Evolutionary conservation across 306 rosid genomes (phyloP), one percentile per base, ranked within the genome.

Genomic region (Mimosa bimucronata): DNA sequence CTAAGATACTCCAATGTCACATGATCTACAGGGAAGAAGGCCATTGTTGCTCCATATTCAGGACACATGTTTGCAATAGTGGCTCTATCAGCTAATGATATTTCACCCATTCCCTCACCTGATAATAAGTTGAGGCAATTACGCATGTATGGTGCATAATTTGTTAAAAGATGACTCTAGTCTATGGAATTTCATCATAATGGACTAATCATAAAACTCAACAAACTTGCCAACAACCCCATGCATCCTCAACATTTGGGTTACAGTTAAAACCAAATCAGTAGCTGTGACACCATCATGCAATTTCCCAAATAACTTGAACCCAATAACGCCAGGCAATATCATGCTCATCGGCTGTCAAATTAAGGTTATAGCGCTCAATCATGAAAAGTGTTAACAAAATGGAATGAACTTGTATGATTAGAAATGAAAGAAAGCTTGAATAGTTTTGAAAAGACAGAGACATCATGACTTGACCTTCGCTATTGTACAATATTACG

Each of bases 41-140:
- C 98, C 98, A 94, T 94, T 45, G 98, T 92, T 75, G 97, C 98
- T 83, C 98, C 97, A 89, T 94, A 94, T 69, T 94, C 98, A 3
- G 97, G 98, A 82, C 97, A 90, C 98, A 94, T 94, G 79, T 92
- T 94, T 42, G 98, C 98, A 81, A 94, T 92, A 62, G 98, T 94
- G 53, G 98, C 98, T 86, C 98, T 85, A 82, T 94, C 98, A 83
- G 98, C 97, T 80, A 92, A 83, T 21, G 98, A 89, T 81, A 94
- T 83, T 75, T 90, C 84, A 79, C 90, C 87, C 97, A 94, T 91
- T 76, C 98, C 98, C 80, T 86, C 92, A 70, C 97, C 97, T 94
- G 75, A 80, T 74, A 71, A 84, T 50, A 87, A 48, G 53, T 48
- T 48, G 21, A 48, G 55, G 4, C 55, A 16, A 48, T 48, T 48